A percentile compares a stretch with the other conserved stretches of the same genome.
Evolutionary conservation across 2,329 filamentous ascomycete genomes (phyloP).

Genomic region (Sarocladiaceae sp.): DNA sequence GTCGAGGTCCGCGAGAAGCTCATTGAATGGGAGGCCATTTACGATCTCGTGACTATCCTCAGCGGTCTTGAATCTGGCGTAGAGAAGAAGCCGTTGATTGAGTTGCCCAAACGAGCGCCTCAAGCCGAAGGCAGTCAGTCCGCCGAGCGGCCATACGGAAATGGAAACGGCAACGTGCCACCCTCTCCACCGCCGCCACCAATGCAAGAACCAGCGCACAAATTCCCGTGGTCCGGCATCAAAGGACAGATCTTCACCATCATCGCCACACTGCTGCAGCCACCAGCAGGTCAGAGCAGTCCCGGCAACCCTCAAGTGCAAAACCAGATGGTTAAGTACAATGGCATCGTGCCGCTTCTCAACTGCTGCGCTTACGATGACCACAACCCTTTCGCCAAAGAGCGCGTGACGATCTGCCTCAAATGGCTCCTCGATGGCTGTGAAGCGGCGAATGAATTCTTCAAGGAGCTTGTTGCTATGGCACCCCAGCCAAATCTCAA

Average conservation of each 20-base stretch:
- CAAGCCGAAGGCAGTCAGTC: conserved; percentile 23
- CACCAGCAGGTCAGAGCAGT: conserved; percentile 58
- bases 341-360: conserved; percentile 81
- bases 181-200: conserved; percentile 35
- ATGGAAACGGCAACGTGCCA: conserved; percentile 18
- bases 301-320: conserved; percentile 73
- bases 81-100: conserved; percentile 70
- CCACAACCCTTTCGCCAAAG: conserved; percentile 89
- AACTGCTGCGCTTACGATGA: conserved; percentile 90
- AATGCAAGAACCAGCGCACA: conserved; percentile 60
- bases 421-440: conserved; percentile 77
- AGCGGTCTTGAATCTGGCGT: conserved; percentile 86
- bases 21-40: conserved; percentile 87
- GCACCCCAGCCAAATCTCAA: conserved; percentile 34
- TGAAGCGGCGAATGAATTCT: conserved; percentile 66
- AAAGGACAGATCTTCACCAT: conserved; percentile 93
- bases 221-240: conserved; percentile 67
- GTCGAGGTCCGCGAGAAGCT: conserved; percentile 78
- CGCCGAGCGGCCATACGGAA: conserved; percentile 56
- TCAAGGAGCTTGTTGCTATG: conserved; percentile 56
- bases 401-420: conserved; percentile 84
- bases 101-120: conserved; percentile 28
- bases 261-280: conserved; percentile 83
- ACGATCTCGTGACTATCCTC: conserved; percentile 82
- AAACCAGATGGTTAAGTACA: conserved; percentile 78